These are phyloP conservation scores for Roridomyces roridus DNA, from an alignment of 768 basidiomycete species.

Conservation along the genomic window DNA sequence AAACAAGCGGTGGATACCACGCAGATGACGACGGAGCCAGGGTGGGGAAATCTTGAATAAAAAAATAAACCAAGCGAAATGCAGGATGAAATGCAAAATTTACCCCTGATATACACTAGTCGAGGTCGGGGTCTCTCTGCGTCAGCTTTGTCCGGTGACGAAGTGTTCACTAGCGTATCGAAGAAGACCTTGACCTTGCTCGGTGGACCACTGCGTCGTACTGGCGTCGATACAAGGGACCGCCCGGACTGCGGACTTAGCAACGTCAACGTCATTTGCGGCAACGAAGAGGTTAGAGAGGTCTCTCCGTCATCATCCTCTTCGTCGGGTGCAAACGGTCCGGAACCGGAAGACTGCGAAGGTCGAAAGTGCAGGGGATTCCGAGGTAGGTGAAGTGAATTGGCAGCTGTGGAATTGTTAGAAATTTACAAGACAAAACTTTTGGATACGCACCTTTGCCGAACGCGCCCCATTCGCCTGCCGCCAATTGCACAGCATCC, in stretches of 20 bases:
- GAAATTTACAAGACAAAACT: neutral
- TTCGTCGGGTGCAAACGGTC: conserved; percentile 48
- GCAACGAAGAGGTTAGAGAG: conserved; percentile 35
- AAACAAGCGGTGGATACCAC: conserved; percentile 85
- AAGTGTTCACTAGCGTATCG: conserved; percentile 75
- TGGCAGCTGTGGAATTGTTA: conserved; percentile 59
- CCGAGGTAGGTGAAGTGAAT: conserved; percentile 65
- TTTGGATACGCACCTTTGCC: conserved; percentile 64
- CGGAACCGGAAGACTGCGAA: conserved; percentile 32
- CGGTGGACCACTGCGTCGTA: conserved; percentile 52
- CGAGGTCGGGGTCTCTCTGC: conserved; percentile 56
- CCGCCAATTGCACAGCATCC: conserved; percentile 84
- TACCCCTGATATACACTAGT: conserved; percentile 75
- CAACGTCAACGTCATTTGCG: conserved; percentile 49
- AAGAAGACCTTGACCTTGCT: conserved; percentile 76
- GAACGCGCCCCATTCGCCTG: conserved; percentile 87
- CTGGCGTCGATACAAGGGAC: conserved; percentile 45
- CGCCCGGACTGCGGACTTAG: conserved; percentile 46
- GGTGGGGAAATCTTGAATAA: conserved; percentile 66
- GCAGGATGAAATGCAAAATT: too few relatives aligned
- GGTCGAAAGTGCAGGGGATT: conserved; percentile 79
- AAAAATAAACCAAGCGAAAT: neutral
- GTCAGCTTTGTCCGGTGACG: conserved; percentile 36
- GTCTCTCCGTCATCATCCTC: conserved; percentile 49
- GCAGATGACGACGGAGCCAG: conserved; percentile 71